Evolutionary conservation across 1,284 basidiomycete genomes (phyloP), one percentile per base, ranked within the genome.

Genomic region (Trametes sp.): DNA sequence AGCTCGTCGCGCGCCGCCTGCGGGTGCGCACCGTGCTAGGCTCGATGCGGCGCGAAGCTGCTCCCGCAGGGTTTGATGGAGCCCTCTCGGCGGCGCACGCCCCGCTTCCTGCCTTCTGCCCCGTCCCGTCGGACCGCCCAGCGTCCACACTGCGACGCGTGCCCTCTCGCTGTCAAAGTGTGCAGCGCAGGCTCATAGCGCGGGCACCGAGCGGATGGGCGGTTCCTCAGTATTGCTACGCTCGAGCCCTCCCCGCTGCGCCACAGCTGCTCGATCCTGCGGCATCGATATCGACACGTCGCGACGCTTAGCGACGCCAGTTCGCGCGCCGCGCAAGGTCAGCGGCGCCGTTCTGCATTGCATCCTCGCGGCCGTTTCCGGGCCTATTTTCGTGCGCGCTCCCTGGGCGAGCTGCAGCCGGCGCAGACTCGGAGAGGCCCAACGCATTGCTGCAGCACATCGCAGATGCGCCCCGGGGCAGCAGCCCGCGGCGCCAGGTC

Each of bases 41-140:
- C 64, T 54, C 56, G 41, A 58, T 63, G 33, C 46, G 61, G 55
- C 61, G 50, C 54, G 64, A 66, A 61, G 61, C 54, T 5, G 5
- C 6, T 5, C 38, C 46, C 59, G 38, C 49, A 65, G 48, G 50
- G 63, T 59, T 61, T 62, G 63, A 63, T 63, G 55, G 61, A 63
- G 62, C 57, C 54, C 54, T 57, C 44, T 57, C 44, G 57, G 33
- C 55, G 51, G 60, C 57, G 54, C 61, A 62, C 57, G 54, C 50
- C n/a, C n/a, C 31, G 51, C 51, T 60, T 61, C 56, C 58, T 42
- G 29, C 66, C 48, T 61, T 67, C 57, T 57, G 46, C 59, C 66
- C n/a, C 66, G 63, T 53, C 44, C 63, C 44, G 54, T 63, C 66
- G 66, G 63, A 68, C 66, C 66, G 66, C 66, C 61, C 63, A 44